Base-by-base conservation (phyloP, 495 filamentous ascomycete species). In the Trichoderma gamsii region DNA sequence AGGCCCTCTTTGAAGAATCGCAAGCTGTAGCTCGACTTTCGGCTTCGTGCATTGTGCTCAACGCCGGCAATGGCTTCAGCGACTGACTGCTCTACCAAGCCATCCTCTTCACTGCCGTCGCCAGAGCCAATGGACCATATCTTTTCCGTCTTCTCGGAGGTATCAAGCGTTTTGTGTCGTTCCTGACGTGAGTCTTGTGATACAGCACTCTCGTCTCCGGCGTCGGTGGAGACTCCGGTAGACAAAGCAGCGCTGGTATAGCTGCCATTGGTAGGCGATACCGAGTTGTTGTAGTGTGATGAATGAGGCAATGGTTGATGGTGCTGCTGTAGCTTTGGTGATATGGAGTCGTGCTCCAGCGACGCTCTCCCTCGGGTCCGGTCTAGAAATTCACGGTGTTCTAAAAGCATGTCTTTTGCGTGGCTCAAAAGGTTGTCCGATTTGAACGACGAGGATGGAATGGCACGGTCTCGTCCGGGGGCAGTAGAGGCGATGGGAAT, bases 1-100 rank as follows among this genome's bases (percentile, higher is more conserved):
- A 85, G 89, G 69, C 93, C 95, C 73, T 97, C 92, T 75, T 92
- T 95, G 83, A 99, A 99, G 65, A 97, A 84, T 4, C 95, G 87
- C 61, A 99, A 77, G 73, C 90, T 92, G 76, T 99, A 93, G 75
- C 92, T 97, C 61, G 94, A 89, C 79, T 99, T 99, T 69, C 95
- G 88, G 77, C 93, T 97, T 70, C 95, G 88, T 65, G 86, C 86
- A 74, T 92, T 90, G 35, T 85, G 88, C 73, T 97, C 94, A 46
- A 85, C 81, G 43, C 90, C 89, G 4, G 90, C 81, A 65, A 96
- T 75, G 46, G 88, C 92, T 52, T 93, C 92, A 69, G 91, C 87
- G 71, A 97, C 93, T 23, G 89, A 90, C 76, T 89, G 90, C 69
- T 96, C 93, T 16, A 96, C 89, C 72, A 82, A 78, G 32, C 84